These are phyloP conservation scores for Tulasnella sp. DNA, from an alignment of 768 basidiomycete species.

Conservation along the genomic window DNA sequence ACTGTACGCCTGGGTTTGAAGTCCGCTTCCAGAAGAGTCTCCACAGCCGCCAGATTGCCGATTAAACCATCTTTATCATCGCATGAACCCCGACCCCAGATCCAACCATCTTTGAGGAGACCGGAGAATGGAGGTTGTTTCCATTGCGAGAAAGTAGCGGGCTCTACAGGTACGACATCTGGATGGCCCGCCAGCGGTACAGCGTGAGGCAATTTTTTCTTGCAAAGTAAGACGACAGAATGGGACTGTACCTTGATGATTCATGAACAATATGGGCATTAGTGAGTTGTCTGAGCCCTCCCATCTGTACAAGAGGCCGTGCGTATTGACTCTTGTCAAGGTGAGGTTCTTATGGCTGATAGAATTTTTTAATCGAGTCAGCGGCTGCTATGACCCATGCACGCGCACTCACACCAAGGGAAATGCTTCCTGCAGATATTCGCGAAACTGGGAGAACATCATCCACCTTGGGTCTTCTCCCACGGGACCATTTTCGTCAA, in stretches of 20 bases:
- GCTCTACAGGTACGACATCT: conserved; percentile 63
- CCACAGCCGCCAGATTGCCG: conserved; percentile 44
- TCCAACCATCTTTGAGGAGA: conserved; percentile 32
- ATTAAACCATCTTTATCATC: conserved; percentile 70
- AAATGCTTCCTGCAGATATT: conserved; percentile 46
- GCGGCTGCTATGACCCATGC: neutral
- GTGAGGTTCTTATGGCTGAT: conserved; percentile 45
- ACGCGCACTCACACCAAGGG: conserved; percentile 48
- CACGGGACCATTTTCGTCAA: conserved; percentile 38
- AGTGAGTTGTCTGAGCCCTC: conserved; percentile 45
- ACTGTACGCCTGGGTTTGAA: conserved; percentile 55
- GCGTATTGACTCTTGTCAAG: conserved; percentile 63
- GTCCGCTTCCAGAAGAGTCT: conserved; percentile 48
- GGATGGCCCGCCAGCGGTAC: neutral
- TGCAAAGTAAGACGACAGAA: neutral
- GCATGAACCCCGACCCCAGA: conserved; percentile 66
- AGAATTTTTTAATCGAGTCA: too few species aligned
- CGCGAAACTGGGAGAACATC: conserved; percentile 41
- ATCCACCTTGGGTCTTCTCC: conserved; percentile 46
- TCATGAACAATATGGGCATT: conserved; percentile 61
- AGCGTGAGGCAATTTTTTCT: too few species aligned
- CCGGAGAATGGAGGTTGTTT: conserved; percentile 53
- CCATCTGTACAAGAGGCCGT: conserved; percentile 64
- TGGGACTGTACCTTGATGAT: conserved; percentile 44
- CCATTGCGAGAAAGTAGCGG: conserved; percentile 46